Conservation (phyloP, 768 basidiomycete species). For the Galerina marginata region DNA sequence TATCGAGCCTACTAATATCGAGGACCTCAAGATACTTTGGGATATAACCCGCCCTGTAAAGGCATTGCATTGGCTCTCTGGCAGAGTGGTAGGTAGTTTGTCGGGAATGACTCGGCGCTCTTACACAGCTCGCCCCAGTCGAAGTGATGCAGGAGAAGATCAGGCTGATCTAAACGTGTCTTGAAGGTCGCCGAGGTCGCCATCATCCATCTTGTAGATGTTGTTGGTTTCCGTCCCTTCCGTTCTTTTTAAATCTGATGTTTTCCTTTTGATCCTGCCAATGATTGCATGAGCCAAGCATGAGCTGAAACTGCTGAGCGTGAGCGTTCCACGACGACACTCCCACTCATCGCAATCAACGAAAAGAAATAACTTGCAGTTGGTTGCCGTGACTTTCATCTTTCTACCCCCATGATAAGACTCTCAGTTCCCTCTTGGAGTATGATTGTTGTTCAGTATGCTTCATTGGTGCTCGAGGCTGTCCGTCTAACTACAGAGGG, state of each 20-base stretch:
- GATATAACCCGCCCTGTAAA: slow-evolving; percentile 1
- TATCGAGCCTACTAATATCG: no score
- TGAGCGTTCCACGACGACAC: no score
- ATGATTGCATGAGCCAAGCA: not conserved
- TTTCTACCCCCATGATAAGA: not conserved
- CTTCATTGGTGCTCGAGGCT: slow-evolving; percentile 1
- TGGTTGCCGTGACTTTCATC: not conserved
- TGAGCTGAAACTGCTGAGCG: no score
- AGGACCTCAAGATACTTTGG: no score
- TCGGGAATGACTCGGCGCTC: slow-evolving; percentile 17
- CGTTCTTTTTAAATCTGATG: slow-evolving; percentile 3
- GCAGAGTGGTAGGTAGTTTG: not conserved
- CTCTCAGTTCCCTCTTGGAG: not conserved
- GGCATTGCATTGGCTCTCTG: not conserved
- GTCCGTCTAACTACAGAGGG: not conserved
- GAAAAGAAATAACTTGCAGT: not conserved
- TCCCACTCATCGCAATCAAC: no score
- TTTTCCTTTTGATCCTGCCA: not conserved
- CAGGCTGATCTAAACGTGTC: slow-evolving; percentile 26
- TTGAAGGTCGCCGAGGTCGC: not conserved
- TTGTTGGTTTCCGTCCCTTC: not conserved
- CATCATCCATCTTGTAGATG: not conserved
- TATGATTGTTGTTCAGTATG: not conserved
- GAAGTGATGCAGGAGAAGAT: slow-evolving; percentile 30
- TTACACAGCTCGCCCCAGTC: slow-evolving; percentile 28